Percentiles rank a stretch among this genome's conserved stretches.
These are phyloP conservation scores for Pseudogymnoascus sp. DNA, from an alignment of 2,329 filamentous ascomycete species.

Conservation along the genomic window DNA sequence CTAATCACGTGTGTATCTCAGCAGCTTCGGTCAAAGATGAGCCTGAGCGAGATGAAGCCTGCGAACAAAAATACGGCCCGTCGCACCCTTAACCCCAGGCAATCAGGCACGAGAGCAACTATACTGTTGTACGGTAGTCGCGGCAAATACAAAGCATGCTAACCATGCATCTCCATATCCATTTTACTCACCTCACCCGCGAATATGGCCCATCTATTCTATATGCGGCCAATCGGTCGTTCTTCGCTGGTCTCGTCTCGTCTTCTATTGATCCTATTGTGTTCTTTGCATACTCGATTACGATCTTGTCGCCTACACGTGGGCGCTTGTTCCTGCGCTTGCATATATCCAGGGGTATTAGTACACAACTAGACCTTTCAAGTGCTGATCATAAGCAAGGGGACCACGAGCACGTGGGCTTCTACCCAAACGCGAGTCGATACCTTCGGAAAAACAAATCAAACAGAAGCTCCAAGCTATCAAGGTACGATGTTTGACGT, in stretches of 20 bases:
- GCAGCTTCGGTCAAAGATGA: background rate
- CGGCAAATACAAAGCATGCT: background rate
- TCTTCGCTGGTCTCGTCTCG: background rate
- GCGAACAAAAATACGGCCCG: background rate
- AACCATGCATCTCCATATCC: background rate
- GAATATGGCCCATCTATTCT: background rate
- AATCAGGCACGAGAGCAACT: background rate
- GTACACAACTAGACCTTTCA: background rate
- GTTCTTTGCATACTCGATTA: background rate
- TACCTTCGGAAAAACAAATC: background rate
- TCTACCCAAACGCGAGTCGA: background rate
- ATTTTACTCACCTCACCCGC: background rate
- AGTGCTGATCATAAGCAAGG: background rate
- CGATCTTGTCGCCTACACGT: background rate
- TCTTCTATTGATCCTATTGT: background rate
- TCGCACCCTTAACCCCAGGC: background rate
- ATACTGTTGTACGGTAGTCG: background rate
- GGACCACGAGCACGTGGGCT: background rate
- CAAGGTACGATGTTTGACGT: background rate
- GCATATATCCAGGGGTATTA: background rate
- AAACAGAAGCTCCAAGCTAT: background rate
- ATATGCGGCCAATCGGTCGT: background rate
- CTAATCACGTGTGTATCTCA: background rate
- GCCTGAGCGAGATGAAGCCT: background rate
- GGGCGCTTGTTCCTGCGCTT: conserved; percentile 1